Conservation (phyloP, 2,329 filamentous ascomycete genomes). For the Lasiodiplodia hormozganensis region DNA sequence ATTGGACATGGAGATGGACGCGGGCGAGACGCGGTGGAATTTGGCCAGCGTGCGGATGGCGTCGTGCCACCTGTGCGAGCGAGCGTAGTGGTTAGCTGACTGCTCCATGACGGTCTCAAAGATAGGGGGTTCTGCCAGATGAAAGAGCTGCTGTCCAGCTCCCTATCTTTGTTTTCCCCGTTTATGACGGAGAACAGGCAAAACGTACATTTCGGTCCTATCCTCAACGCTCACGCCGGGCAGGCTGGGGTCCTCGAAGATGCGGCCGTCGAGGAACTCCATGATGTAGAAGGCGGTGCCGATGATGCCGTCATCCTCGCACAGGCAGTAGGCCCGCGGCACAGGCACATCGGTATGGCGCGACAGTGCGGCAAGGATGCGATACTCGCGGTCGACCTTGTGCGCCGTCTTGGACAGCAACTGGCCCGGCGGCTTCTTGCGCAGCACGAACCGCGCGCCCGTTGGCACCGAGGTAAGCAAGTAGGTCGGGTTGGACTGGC, state of each 20-base stretch:
- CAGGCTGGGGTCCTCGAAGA: constrained; percentile 87
- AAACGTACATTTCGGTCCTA: constrained; percentile 70
- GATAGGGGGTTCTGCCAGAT: background rate
- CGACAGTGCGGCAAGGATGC: constrained; percentile 80
- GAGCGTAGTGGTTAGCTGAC: background rate
- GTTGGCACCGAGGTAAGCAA: constrained; percentile 74
- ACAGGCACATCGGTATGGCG: constrained; percentile 82
- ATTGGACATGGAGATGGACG: constrained; percentile 69
- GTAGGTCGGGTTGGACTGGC: constrained; percentile 97
- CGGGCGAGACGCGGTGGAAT: constrained; percentile 77
- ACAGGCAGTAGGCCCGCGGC: constrained; percentile 82
- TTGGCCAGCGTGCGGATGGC: constrained; percentile 83
- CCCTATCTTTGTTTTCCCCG: background rate
- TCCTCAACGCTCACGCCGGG: constrained; percentile 73
- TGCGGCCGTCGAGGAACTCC: constrained; percentile 92
- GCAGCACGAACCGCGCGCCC: constrained; percentile 80
- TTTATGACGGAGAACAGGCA: background rate
- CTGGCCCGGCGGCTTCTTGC: constrained; percentile 97
- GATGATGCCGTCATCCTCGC: constrained; percentile 79
- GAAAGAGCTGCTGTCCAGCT: background rate
- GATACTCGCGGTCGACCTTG: constrained; percentile 94
- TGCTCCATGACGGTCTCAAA: background rate
- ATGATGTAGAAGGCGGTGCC: constrained; percentile 97
- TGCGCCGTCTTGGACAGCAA: constrained; percentile 93
- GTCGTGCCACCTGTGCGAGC: constrained; percentile 72